Percentiles rank a stretch among this genome's conserved stretches.
Conservation (phyloP, 495 filamentous ascomycete species). For the Aspergillus ellipticus region DNA sequence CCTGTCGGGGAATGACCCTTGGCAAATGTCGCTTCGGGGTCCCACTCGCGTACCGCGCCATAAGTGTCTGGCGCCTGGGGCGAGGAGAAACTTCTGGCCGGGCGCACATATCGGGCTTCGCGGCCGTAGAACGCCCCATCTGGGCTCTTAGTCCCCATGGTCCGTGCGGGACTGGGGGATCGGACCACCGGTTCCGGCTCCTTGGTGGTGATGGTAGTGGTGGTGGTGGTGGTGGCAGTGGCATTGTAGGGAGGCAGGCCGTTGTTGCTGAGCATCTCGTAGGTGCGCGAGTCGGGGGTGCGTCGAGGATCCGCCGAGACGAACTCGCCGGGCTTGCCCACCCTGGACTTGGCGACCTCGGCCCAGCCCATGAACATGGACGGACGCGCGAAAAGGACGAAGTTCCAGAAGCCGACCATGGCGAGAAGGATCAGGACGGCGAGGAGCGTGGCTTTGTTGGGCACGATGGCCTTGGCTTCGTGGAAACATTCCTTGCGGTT, state of each 20-base stretch:
- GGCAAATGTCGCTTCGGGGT: constrained; percentile 39
- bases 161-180: constrained; percentile 35
- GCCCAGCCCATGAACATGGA: constrained; percentile 83
- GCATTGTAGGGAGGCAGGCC: constrained; percentile 28
- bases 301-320: constrained; percentile 78
- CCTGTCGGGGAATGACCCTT: constrained; percentile 10
- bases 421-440: constrained; percentile 79
- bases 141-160: constrained; percentile 28
- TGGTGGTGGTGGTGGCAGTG: no score
- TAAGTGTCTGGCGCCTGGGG: constrained; percentile 51
- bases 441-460: constrained; percentile 72
- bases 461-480: constrained; percentile 44
- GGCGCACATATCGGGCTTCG: constrained; percentile 53
- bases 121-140: constrained; percentile 41
- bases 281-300: constrained; percentile 63
- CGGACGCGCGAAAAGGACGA: constrained; percentile 73
- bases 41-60: constrained; percentile 31
- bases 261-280: constrained; percentile 72
- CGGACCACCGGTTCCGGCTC: constrained; percentile 42
- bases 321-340: constrained; percentile 61
- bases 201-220: no score
- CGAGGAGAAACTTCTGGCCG: constrained; percentile 56
- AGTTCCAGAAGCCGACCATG: constrained; percentile 80
- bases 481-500: constrained; percentile 63
- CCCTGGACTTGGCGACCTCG: constrained; percentile 53